Base-by-base conservation (phyloP, 176 grass and related monocot species). In the Juncus effusus region DNA sequence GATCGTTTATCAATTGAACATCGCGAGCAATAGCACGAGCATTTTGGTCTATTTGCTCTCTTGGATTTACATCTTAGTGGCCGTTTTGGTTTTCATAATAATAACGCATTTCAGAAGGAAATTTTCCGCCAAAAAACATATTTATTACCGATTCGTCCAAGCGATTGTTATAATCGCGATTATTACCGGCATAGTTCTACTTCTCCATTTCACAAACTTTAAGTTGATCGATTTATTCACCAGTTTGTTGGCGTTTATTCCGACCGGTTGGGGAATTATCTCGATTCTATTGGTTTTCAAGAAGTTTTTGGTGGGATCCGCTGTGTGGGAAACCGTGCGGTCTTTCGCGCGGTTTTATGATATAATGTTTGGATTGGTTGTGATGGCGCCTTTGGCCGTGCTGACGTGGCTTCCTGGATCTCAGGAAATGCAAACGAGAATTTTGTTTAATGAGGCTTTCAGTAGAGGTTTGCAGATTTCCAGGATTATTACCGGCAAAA, bases 351-450 rank as follows among this genome's bases (percentile, higher is more conserved):
- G 87, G 3, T 75, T 96, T 7, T 96, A 96, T 76, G 92, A 96
- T 51, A 85, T 96, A 77, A 40, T 91, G 62, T 88, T 96, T 78
- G 92, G 92, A 57, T 77, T 91, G 61, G 56, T 96, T 65, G 81
- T 96, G 67, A 73, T 96, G 79, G 78, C 92, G 52, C 92, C 92
- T 10, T 78, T 96, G 57, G 92, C 84, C 69, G 79, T 96, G 67
- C 60, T 96, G 66, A 88, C 92, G 36, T 96, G 92, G 92, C 78
- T 96, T 71, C 92, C 92, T 76, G 92, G 92, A 64, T 78, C 91
- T 38, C 92, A 86, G 45, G 87, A 91, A 80, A 96, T 96, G 92
- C 92, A 96, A 63, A 96, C 92, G 56, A 96, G 92, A 70, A 96
- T 96, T 71, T 66, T 96, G 12, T 96, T 96, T 62, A 96, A 91